Evolutionary conservation across 2,329 filamentous ascomycete genomes (phyloP), one percentile per base, ranked within the genome.

Genomic region (Capronia coronata): DNA sequence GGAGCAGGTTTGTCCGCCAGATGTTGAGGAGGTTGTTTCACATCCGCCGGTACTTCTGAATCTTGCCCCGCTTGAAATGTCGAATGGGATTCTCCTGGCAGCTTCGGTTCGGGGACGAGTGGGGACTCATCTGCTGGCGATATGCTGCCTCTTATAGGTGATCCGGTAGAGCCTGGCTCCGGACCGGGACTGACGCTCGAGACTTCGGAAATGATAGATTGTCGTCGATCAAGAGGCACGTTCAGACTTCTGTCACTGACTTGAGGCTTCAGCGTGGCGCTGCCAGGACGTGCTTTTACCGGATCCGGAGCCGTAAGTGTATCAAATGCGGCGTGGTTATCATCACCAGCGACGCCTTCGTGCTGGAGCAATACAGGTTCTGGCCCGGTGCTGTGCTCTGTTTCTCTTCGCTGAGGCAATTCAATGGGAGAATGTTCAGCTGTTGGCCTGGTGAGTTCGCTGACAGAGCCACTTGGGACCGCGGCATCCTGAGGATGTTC

Each of bases 191-290:
- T 55, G 2, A 51, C 49, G 39, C 56, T 58, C 1, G 58, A 60
- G 1, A 60, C 52, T 19, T 55, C 58, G 1, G 58, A 60, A 13
- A 60, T 34, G 11, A 55, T 41, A 19, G 58, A 60, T 21, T 49
- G 39, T 11, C 49, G 43, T 34, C 49, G 49, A 23, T 34, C 39
- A 21, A 48, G 45, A 16, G 47, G 54, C 22, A 56, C 46, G 19
- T 47, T 29, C 13, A 56, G 43, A 44, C 50, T 45, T 34, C 49
- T 22, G 27, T 50, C 53, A 14, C 46, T 49, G n/a, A 40, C 48
- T 13, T 49, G 41, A 21, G 23, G 37, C 25, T 49, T 46, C 5
- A 43, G 46, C 14, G 18, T 35, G 16, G 44, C 39, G 7, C 38
- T 46, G 8, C 51, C 23, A 11, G 34, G 32, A 22, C 35, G 52